Evolutionary conservation across 148 eudicot species (phyloP), one percentile per base, ranked within the genome.

Genomic region (Gaultheria prostrata): DNA sequence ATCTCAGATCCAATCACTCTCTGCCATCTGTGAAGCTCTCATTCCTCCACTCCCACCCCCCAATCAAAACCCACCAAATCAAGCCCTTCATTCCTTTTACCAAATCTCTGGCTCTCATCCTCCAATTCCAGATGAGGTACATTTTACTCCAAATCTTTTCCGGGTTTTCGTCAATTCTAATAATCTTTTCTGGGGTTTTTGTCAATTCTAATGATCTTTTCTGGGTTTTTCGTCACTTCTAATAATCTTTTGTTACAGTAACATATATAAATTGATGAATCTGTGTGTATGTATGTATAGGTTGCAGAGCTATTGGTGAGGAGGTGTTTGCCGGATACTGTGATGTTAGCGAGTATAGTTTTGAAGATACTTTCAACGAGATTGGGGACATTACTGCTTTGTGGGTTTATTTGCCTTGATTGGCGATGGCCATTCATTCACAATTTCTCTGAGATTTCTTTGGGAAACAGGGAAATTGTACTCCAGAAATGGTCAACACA

Each of bases 401-500:
- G 98, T 84, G 98, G 98, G 72, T 24, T 43, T 35, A 18, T 82
- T 50, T 91, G 93, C 86, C 86, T 94, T 82, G 88, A 83, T 30
- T 72, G 87, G 92, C 92, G 67, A 65, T 94, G 89, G 90, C 98
- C 96, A 20, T 93, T 89, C 85, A 78, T 94, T 71, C 88, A 85
- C 82, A 89, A 82, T 3, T 93, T 93, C 79, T 84, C 93, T 11
- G 87, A 92, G 63, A 48, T 92, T 70, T 71, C 85, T n/a, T 69
- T 92, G 88, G 82, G 70, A 1, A 87, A 89, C 72, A 89, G 98
- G 85, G 97, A 94, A 32, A 61, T 75, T 43, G 63, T 94, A 20
- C 94, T 94, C 10, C 90, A 92, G 81, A 89, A 61, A 67, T 94
- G 98, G 98, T 93, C 94, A 9, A 89, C 35, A 54, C 83, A 86